phyloP scores from a whole-genome alignment of 495 filamentous ascomycete species.

The Talaromyces adpressus region DNA sequence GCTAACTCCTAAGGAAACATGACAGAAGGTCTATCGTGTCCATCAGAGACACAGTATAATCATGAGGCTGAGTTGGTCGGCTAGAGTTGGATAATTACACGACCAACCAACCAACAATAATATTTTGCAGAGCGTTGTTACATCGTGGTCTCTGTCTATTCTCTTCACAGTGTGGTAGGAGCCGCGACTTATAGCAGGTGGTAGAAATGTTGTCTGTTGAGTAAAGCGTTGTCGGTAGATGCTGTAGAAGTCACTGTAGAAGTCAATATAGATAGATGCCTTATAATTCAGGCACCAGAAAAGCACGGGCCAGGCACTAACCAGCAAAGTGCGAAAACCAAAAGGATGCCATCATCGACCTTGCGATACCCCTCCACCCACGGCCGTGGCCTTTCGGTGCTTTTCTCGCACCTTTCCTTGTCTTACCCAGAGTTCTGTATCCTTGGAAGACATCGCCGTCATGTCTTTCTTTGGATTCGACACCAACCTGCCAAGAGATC shows the following conservation, averaged over 20 bases:
- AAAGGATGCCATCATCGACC: background rate
- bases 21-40: too few species aligned
- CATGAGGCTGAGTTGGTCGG: background rate
- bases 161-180: background rate
- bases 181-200: background rate
- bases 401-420: constrained; percentile 9
- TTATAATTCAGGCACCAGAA: background rate
- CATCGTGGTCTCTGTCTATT: background rate
- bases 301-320: background rate
- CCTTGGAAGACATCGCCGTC: constrained; percentile 9
- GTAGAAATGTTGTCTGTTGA: background rate
- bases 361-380: background rate
- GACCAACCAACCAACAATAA: too few species aligned
- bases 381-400: constrained; percentile 9
- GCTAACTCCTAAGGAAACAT: too few species aligned
- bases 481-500: constrained; percentile 55
- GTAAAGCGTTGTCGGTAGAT: background rate
- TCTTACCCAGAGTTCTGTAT: constrained; percentile 9
- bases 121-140: background rate
- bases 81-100: background rate
- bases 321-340: background rate
- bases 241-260: too few species aligned
- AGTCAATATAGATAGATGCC: background rate
- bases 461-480: constrained; percentile 92
- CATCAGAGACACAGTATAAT: background rate